These are phyloP conservation scores for Penicillium verhagenii DNA, from an alignment of 495 filamentous ascomycete genomes.

Conservation along the genomic window DNA sequence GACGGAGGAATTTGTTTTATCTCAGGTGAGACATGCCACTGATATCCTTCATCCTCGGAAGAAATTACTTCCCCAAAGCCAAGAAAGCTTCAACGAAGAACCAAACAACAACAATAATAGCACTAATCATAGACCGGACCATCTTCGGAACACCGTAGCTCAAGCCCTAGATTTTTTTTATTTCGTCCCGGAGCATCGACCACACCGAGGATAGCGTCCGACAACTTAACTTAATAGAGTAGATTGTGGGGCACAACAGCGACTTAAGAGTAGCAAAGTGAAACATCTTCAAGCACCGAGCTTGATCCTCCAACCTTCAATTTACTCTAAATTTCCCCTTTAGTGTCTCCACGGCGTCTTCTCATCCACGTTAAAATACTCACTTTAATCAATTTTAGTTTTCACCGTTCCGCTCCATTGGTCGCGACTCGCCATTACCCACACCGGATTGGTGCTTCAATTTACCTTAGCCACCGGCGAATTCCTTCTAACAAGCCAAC, in stretches of 20 bases:
- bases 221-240: conserved; percentile 9
- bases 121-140: neutral
- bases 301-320: too few species aligned
- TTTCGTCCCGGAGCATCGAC: conserved; percentile 7
- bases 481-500: neutral
- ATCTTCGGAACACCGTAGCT: neutral
- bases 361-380: too few species aligned
- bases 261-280: conserved; percentile 8
- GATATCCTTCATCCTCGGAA: neutral
- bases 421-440: too few species aligned
- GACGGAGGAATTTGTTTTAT: conserved; percentile 13
- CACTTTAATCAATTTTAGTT: conserved; percentile 14
- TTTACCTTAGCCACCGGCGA: neutral
- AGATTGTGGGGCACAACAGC: conserved; percentile 14
- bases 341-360: neutral
- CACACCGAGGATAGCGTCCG: conserved; percentile 13
- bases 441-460: conserved; percentile 3
- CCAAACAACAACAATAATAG: too few species aligned
- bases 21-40: neutral
- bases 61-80: too few species aligned
- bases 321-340: too few species aligned
- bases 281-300: conserved; percentile 23
- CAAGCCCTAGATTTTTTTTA: too few species aligned
- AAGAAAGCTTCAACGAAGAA: too few species aligned
- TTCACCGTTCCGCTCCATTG: too few species aligned